Base-by-base conservation (phyloP, 2,329 filamentous ascomycete genomes). In the Claviceps sp. region DNA sequence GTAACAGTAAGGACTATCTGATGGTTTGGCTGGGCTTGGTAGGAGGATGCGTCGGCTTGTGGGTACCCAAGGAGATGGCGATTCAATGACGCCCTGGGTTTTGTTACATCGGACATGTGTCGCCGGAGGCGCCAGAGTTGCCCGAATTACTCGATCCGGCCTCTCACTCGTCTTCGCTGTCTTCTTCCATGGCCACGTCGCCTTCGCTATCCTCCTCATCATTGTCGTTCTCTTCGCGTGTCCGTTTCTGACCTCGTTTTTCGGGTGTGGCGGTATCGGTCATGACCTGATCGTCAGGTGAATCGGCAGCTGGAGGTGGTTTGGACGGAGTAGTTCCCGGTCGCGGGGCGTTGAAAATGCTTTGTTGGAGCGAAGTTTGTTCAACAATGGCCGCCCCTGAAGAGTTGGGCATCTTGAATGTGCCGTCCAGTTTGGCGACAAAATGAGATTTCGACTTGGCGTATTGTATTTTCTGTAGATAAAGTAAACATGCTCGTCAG, bases 341-440 rank as follows among this genome's bases (percentile, higher is more conserved):
- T 18, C 70, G 69, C 16, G 81, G 78, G 6, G 81, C 83, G 62
- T 83, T 84, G 73, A 91, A 90, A 60, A 93, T 88, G 63, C 83
- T 87, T 64, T 87, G 84, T 64, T 89, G 85, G 46, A 87, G 73
- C 58, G 87, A 84, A 3, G 85, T 89, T 59, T 85, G 79, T 61
- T 81, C 78, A 50, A 81, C 77, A 42, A 71, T 73, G 50, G 73
- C 71, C 52, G 77, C 74, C 30, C 71, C 74, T 20, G 74, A 70
- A 42, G 69, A 68, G 30, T 70, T 71, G 14, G 87, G 82, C 59
- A 87, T 77, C 63, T 84, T 83, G 70, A 89, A 95, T 14, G 88
- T 91, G 56, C 93, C 93, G 59, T 95, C 90, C 50, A 98, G 81
- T 68, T 95, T 95, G 37, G 89, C 82, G 56, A 98, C 81, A 24